Evolutionary conservation across 2,329 filamentous ascomycete species (phyloP), one percentile per base, ranked within the genome.

Genomic region (Aureobasidium sp.): DNA sequence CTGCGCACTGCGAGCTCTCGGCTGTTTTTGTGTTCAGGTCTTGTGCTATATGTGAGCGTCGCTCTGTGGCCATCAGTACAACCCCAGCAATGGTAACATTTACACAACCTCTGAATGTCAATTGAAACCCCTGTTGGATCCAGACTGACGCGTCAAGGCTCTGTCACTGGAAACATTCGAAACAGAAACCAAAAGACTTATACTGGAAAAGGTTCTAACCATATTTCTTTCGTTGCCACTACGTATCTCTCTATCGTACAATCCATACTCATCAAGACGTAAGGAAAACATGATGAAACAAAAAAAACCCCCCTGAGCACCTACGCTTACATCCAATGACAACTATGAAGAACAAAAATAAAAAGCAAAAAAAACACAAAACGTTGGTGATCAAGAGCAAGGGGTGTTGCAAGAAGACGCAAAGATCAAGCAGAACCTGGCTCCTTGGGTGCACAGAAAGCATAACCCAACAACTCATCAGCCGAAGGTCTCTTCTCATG

Each of bases 401-500:
- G n/a, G n/a, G 27, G 6, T 14, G n/a, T 3, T 17, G 22, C 22
- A 17, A 39, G 5, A 19, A 29, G 11, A 22, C 11, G 19, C n/a
- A 42, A 42, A 19, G 9, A 60, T 52, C 27, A 60, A 52, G 57
- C 45, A 27, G 57, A 60, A 24, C 45, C 57, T 12, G 42, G 45
- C 37, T 52, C 62, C 33, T 63, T 63, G 24, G 62, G 54, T 9
- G 54, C 49, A 44, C 62, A 63, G 77, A 97, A 97, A 39, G 86
- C 83, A 76, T 89, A 92, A 61, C 87, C 82, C 75, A 96, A 85
- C 68, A 99, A 77, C 70, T 97, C 92, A 70, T 97, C 92, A 14
- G 94, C 94, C 69, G 86, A 95, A 3, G 94, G 94, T 67, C 94
- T 82, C 78, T 90, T 87, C 74, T 95, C 91, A 75, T 96, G 90